Evolutionary conservation across 352 stramenopile species (phyloP), one percentile per base, ranked within the genome.

Genomic region (Phytopythium sindhum): DNA sequence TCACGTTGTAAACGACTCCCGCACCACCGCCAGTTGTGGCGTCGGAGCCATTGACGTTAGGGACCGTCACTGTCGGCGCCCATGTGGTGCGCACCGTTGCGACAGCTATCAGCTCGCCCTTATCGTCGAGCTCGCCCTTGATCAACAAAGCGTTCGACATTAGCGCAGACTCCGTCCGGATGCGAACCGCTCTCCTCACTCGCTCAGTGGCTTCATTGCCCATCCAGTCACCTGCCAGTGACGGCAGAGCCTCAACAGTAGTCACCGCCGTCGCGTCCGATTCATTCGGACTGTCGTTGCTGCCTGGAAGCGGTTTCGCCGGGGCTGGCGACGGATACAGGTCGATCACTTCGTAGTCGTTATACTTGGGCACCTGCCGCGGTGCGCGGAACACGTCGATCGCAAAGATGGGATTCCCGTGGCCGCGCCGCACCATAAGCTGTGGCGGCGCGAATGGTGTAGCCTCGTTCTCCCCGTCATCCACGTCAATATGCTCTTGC

Each of bases 331-430:
- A 57, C 33, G 66, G 65, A 52, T 87, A 82, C 21, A 96, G 52
- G 23, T 93, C 75, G 33, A 95, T 95, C 14, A 93, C 81, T 64
- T 96, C 88, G 65, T 96, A 96, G 56, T 96, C 86, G 39, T 92
- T 92, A 66, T 95, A 96, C 45, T 91, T 90, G 10, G 88, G 88
- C 23, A 96, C 85, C 77, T 90, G 80, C 14, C 85, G 78, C 28
- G 88, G 88, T 8, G 86, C 84, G 39, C 88, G 83, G 58, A 95
- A 96, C 9, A 96, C 88, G 60, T 96, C 88, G 57, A 96, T 76
- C 1, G 85, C 86, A 33, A 93, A 93, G 58, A 96, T 93, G 8
- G 88, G 88, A 39, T 95, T 95, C 4, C 88, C 88, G 42, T 95
- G 86, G 3, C 88, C 88, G 48, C 88, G 73, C 33, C 84, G 84